phyloP scores from a whole-genome alignment of 768 basidiomycete species.

The Lactifluus echinatus region DNA sequence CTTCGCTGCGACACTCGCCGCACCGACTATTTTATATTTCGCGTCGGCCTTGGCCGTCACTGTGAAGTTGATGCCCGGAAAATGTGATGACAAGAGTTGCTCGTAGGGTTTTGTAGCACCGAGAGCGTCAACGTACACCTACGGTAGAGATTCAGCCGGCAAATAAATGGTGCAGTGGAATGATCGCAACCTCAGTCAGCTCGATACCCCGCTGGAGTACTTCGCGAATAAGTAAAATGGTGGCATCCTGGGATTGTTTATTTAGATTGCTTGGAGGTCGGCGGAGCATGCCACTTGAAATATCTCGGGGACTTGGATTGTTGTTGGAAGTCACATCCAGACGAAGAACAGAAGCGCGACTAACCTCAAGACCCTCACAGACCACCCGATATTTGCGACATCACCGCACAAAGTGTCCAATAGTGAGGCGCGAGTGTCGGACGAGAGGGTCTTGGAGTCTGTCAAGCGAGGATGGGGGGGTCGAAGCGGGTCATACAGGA shows the following conservation, averaged over 20 bases:
- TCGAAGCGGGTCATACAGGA: neutral
- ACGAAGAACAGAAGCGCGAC: neutral
- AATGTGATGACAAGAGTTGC: slow-evolving; percentile 67
- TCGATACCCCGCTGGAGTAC: slow-evolving; percentile 74
- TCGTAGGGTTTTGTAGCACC: slow-evolving; percentile 84
- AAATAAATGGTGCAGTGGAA: no score
- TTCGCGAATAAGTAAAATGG: slow-evolving; percentile 78
- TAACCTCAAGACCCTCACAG: slow-evolving; percentile 49
- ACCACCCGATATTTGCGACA: slow-evolving; percentile 68
- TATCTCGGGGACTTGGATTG: slow-evolving; percentile 69
- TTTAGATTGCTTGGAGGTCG: slow-evolving; percentile 81
- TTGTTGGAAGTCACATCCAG: slow-evolving; percentile 3
- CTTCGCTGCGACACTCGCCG: slow-evolving; percentile 97
- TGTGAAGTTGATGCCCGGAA: slow-evolving; percentile 80
- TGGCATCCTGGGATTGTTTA: slow-evolving; percentile 81
- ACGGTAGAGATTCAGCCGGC: no score
- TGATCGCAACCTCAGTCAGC: slow-evolving; percentile 56
- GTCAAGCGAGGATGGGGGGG: slow-evolving; percentile 1
- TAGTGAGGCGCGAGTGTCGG: slow-evolving; percentile 56
- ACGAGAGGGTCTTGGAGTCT: slow-evolving; percentile 91
- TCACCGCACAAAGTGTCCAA: slow-evolving; percentile 62
- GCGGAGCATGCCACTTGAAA: slow-evolving; percentile 86
- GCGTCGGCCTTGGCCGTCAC: slow-evolving; percentile 91
- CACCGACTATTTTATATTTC: slow-evolving; percentile 94
- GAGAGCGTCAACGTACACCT: slow-evolving; percentile 94